Conservation (phyloP, 1,139 yeast genomes). For the Taphrina communis region DNA sequence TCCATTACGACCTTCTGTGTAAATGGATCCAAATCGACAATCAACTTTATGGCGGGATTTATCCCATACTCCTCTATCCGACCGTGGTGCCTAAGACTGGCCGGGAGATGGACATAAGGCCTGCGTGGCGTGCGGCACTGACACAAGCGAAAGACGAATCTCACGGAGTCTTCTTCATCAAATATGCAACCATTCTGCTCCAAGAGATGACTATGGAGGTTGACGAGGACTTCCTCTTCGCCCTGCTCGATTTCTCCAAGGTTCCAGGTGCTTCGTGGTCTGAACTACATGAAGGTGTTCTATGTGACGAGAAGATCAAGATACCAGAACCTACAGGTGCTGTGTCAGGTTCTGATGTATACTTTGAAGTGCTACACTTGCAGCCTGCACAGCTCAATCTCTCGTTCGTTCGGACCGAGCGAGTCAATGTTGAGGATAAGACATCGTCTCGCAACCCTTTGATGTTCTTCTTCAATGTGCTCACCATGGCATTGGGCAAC, state of each 20-base stretch:
- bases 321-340: conserved; percentile 69
- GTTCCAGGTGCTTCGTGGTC: conserved; percentile 55
- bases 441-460: conserved; percentile 67
- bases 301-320: conserved; percentile 68
- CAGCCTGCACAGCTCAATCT: conserved; percentile 89
- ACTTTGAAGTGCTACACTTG: conserved; percentile 88
- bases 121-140: conserved; percentile 83
- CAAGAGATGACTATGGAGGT: conserved; percentile 92
- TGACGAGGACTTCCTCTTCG: conserved; percentile 90
- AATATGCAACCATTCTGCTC: conserved; percentile 83
- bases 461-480: conserved; percentile 74
- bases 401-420: conserved; percentile 90
- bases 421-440: conserved; percentile 64
- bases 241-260: conserved; percentile 80
- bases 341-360: conserved; percentile 72
- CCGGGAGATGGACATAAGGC: conserved; percentile 85
- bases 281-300: conserved; percentile 49
- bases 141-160: conserved; percentile 84
- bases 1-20: conserved; percentile 75
- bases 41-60: conserved; percentile 84
- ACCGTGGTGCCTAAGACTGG: conserved; percentile 85
- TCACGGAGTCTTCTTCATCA: conserved; percentile 87
- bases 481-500: conserved; percentile 97
- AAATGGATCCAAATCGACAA: conserved; percentile 97
- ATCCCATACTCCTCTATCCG: conserved; percentile 90